These are phyloP conservation scores for Prunus mume DNA, from an alignment of 306 rosid species.

Conservation along the genomic window DNA sequence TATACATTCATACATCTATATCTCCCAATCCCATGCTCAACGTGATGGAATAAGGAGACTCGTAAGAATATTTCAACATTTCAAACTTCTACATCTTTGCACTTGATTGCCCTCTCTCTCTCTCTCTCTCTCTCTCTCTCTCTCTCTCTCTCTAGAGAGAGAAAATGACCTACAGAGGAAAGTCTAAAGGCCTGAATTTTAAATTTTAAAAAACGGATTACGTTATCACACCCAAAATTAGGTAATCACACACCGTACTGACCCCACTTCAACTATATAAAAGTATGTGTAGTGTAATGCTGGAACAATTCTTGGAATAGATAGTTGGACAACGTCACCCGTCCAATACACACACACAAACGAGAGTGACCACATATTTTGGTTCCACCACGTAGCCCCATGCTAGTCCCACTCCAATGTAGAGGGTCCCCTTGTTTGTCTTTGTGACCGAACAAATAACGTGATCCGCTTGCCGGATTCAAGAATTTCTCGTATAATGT, in stretches of 20 bases:
- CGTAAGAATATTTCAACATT: constrained; percentile 8
- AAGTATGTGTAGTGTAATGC: background rate
- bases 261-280: background rate
- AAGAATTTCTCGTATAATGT: too few relatives aligned
- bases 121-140: too few relatives aligned
- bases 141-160: background rate
- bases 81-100: constrained; percentile 10
- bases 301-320: too few relatives aligned
- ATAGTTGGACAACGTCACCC: too few relatives aligned
- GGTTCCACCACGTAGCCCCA: too few relatives aligned
- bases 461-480: too few relatives aligned
- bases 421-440: too few relatives aligned
- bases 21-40: background rate
- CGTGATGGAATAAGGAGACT: background rate
- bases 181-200: background rate
- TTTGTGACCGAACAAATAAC: too few relatives aligned
- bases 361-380: too few relatives aligned
- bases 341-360: too few relatives aligned
- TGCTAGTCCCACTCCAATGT: too few relatives aligned
- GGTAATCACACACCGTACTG: background rate
- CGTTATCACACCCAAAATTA: constrained; percentile 7
- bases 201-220: background rate
- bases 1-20: too few relatives aligned
- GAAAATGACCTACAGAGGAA: constrained; percentile 3
- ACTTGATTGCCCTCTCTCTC: background rate